Evolutionary conservation across 2,329 filamentous ascomycete species (phyloP).

Genomic region (Epichloe gansuensis): DNA sequence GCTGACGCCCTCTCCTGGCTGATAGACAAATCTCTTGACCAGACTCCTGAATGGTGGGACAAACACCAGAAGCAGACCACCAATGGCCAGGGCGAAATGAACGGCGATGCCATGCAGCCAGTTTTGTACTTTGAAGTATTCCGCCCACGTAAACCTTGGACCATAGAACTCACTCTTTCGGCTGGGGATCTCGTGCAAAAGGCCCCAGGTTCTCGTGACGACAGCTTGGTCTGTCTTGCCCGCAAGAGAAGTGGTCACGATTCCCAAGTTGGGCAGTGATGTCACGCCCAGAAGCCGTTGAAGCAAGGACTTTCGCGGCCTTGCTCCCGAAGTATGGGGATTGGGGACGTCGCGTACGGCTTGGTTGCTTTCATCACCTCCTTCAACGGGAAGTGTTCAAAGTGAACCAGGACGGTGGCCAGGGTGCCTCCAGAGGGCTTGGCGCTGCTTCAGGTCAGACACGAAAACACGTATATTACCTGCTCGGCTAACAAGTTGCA

Average conservation of each 20-base stretch:
- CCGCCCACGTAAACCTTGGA: conserved; percentile 45
- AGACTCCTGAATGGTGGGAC: conserved; percentile 34
- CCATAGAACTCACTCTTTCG: conserved; percentile 42
- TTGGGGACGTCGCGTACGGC: conserved; percentile 47
- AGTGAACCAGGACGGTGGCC: conserved; percentile 49
- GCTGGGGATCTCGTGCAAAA: conserved; percentile 34
- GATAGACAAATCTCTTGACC: conserved; percentile 30
- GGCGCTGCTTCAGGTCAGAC: conserved; percentile 9
- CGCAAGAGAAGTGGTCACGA: conserved; percentile 41
- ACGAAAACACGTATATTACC: neutral
- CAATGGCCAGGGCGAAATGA: conserved; percentile 36
- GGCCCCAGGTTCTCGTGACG: conserved; percentile 52
- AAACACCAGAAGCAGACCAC: conserved; percentile 31
- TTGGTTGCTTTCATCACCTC: conserved; percentile 32
- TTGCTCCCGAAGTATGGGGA: conserved; percentile 28
- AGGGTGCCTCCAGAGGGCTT: conserved; percentile 55
- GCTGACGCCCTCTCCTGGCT: conserved; percentile 43
- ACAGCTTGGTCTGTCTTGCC: conserved; percentile 38
- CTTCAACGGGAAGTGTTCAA: conserved; percentile 39
- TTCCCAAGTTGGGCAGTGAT: conserved; percentile 38
- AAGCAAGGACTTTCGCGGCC: conserved; percentile 20
- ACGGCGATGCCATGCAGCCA: conserved; percentile 36
- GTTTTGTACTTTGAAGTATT: conserved; percentile 40
- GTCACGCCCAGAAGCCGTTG: conserved; percentile 38
- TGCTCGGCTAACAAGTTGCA: neutral